A percentile compares a stretch with the other conserved stretches of the same genome.
Conservation (phyloP, 495 filamentous ascomycete genomes). For the Penicillium angulare region DNA sequence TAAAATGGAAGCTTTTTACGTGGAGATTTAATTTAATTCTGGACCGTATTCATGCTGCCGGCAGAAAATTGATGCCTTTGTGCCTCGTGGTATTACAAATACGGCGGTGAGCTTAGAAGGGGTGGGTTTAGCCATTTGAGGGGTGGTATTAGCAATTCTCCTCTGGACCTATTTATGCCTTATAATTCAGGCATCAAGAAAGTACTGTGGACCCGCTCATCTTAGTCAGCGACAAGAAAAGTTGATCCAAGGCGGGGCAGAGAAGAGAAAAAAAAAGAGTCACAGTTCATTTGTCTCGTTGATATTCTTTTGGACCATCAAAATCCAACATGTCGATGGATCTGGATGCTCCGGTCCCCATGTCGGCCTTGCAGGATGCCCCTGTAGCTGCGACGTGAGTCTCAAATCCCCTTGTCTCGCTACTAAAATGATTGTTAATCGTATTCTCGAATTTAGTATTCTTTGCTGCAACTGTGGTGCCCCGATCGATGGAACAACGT, state of each 20-base stretch:
- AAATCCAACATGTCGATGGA: conserved; percentile 66
- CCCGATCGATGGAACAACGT: conserved; percentile 85
- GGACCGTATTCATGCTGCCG: too few species aligned
- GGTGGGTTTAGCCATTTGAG: too few species aligned
- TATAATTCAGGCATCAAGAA: too few species aligned
- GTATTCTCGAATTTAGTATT: conserved; percentile 56
- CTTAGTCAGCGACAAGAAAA: too few species aligned
- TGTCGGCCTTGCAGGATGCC: conserved; percentile 49
- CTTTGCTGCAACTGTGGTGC: conserved; percentile 94
- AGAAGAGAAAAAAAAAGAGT: conserved; percentile 23
- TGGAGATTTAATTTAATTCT: too few species aligned
- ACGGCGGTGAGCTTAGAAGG: too few species aligned
- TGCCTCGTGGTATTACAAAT: too few species aligned
- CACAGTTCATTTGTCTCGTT: conserved; percentile 6
- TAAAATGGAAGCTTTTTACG: too few species aligned
- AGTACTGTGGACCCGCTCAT: too few species aligned
- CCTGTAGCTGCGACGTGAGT: conserved; percentile 59
- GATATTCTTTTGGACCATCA: conserved; percentile 7
- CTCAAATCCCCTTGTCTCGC: conserved; percentile 3
- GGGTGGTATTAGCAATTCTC: too few species aligned
- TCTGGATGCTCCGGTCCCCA: conserved; percentile 60
- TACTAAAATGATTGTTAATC: conserved; percentile 14
- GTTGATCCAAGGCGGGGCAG: conserved; percentile 25
- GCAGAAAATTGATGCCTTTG: too few species aligned
- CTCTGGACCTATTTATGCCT: too few species aligned